Base-by-base conservation (phyloP, 306 rosid species). In the Citrullus colocynthis region DNA sequence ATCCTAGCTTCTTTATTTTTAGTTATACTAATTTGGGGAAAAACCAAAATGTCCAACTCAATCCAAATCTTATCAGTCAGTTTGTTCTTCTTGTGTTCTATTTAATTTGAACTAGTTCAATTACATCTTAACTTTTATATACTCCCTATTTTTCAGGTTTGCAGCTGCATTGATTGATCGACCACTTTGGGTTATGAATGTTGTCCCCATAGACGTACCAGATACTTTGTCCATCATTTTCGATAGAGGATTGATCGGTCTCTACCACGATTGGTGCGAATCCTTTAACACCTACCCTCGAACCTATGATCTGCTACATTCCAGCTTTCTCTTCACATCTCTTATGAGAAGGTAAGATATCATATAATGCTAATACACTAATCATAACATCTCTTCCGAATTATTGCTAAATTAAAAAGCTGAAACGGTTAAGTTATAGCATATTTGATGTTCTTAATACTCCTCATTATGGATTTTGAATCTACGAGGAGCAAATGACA, bases 241-340 rank as follows among this genome's bases (percentile, higher is more conserved):
- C 74, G 97, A 92, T 80, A 85, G 97, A 77, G 98, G 98, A 75
- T 86, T 95, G 42, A 86, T 92, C 63, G 97, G 97, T 84, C 79
- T 89, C 86, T 95, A 92, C 81, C 98, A 95, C 58, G 97, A 95
- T 84, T 95, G 97, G 98, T 95, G 98, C 76, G 93, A 95, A 80
- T 88, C 98, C 44, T 85, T 92, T n/a, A 90, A 81, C 57, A 90
- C 97, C 66, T 92, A 95, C 79, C 97, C 98, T 49, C 90, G 97
- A 74, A 90, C 98, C 16, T 92, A 89, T 57, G 97, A 95, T 81
- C 93, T 95, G 36, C 85, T 92, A 30, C 98, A 95, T 83, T 81
- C 96, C n/a, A 87, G 91, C 85, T 89, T 82, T 77, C 91, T 95
- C 85, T 86, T 90, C 80, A 64, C 83, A 84, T 79, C 78, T 81